A percentile compares a stretch with the other conserved stretches of the same genome.
These are phyloP conservation scores for Asterophora parasitica DNA, from an alignment of 768 basidiomycete genomes.

Conservation along the genomic window DNA sequence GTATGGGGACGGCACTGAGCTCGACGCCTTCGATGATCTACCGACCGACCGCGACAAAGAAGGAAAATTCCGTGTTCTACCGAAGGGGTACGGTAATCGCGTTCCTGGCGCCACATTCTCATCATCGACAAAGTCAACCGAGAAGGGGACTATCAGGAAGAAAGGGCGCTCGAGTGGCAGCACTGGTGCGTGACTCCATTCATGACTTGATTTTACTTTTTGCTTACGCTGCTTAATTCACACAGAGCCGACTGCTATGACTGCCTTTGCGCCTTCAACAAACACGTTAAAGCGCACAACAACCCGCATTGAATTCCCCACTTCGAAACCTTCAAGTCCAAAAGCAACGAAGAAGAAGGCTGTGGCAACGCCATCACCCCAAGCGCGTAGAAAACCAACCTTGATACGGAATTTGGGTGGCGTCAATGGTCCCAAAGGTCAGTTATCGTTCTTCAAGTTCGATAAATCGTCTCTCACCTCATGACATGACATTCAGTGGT, in stretches of 20 bases:
- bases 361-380: constrained; percentile 37
- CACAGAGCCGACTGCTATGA: constrained; percentile 18
- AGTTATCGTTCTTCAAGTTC: constrained; percentile 15
- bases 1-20: constrained; percentile 86
- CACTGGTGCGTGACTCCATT: constrained; percentile 35
- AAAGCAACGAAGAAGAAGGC: constrained; percentile 48
- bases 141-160: constrained; percentile 55
- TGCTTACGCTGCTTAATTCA: background rate
- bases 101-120: constrained; percentile 50
- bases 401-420: constrained; percentile 83
- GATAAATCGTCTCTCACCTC: background rate
- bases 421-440: constrained; percentile 67
- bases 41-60: constrained; percentile 83
- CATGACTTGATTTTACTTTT: background rate
- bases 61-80: constrained; percentile 67
- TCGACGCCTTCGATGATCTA: constrained; percentile 85
- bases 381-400: constrained; percentile 72
- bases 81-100: constrained; percentile 63
- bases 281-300: constrained; percentile 55
- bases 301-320: constrained; percentile 48
- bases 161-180: constrained; percentile 41
- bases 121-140: constrained; percentile 39
- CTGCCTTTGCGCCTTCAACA: constrained; percentile 36
- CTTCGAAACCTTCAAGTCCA: constrained; percentile 26
- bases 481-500: constrained; percentile 54